Evolutionary conservation across 1,284 basidiomycete genomes (phyloP).

Genomic region (Cutaneotrichosporon sp.): DNA sequence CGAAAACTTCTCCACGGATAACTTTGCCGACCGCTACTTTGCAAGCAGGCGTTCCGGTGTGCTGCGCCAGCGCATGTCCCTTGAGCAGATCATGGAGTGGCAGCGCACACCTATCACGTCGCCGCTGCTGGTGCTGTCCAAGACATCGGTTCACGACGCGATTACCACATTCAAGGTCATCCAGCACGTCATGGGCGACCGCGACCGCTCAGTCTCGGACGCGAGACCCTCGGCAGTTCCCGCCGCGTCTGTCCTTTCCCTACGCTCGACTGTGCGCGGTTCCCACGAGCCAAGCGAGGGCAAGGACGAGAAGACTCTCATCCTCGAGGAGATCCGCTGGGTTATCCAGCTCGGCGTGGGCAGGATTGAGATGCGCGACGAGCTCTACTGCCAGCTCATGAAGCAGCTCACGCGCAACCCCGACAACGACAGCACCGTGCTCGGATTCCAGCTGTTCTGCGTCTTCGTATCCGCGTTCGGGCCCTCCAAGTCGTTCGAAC

Average conservation of each 20-base stretch:
- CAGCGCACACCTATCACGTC: conserved; percentile 69
- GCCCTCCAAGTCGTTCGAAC: conserved; percentile 83
- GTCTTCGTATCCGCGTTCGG: conserved; percentile 81
- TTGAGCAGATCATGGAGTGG: conserved; percentile 81
- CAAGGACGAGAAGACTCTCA: conserved; percentile 36
- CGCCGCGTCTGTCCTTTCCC: conserved; percentile 5
- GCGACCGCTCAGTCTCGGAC: conserved; percentile 55
- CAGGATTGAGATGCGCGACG: conserved; percentile 77
- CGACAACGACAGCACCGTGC: conserved; percentile 72
- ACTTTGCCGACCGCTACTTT: conserved; percentile 79
- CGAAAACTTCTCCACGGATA: conserved; percentile 63
- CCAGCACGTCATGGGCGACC: conserved; percentile 85
- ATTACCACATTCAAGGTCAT: conserved; percentile 80
- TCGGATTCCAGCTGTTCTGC: conserved; percentile 85
- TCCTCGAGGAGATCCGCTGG: conserved; percentile 82
- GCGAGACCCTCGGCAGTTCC: conserved; percentile 12
- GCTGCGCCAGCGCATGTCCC: conserved; percentile 63
- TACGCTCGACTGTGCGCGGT: conserved; percentile 7
- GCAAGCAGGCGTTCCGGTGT: conserved; percentile 79
- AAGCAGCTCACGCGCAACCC: conserved; percentile 83
- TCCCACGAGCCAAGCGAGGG: conserved; percentile 2
- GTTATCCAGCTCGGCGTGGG: conserved; percentile 69
- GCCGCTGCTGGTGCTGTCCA: conserved; percentile 67
- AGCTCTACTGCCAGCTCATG: conserved; percentile 85
- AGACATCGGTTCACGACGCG: conserved; percentile 62